Evolutionary conservation across 306 rosid species (phyloP), one percentile per base, ranked within the genome.

Genomic region (Cucumis hystrix): DNA sequence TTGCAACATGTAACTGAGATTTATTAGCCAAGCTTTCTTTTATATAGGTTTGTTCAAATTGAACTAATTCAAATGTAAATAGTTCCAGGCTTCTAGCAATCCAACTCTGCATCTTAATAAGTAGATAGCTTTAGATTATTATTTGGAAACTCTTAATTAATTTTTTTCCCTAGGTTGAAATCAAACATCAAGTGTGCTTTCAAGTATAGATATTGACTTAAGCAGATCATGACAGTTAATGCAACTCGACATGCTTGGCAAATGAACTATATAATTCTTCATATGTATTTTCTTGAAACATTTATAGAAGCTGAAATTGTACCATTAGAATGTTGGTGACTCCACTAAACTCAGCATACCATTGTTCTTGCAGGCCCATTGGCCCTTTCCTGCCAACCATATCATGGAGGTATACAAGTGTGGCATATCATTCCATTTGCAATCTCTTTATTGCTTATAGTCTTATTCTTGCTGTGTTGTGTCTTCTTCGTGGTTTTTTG

Each of bases 311-410:
- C 16, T 18, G 72, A 35, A 35, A 8, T 63, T 15, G 1, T 63
- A 35, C 72, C 72, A 8, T n/a, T 35, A 37, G 20, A 17, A 33
- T 47, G 28, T 62, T 41, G 10, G 68, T 45, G 51, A 73, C 78
- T 68, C 82, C 65, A 65, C 78, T 76, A 17, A 74, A 71, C 63
- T 74, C 33, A 52, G 54, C 43, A 65, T 78, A 47, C 20, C 78
- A 80, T 77, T 79, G 51, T 57, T 78, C 78, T 73, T 86, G 89
- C 91, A 95, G 97, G 98, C 89, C 89, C 96, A 95, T 84, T 95
- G 97, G 95, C 97, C 96, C 40, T 92, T 92, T 77, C 92, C 96
- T 35, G 81, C 88, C 71, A 85, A 88, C 79, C 91, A 92, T 85
- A 58, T 92, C 35, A 87, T 92, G 97, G 96, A 95, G 97, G 98